Percentiles rank a stretch among this genome's conserved stretches.
Conservation (phyloP, 768 basidiomycete genomes). For the Lentinula detonsa region DNA sequence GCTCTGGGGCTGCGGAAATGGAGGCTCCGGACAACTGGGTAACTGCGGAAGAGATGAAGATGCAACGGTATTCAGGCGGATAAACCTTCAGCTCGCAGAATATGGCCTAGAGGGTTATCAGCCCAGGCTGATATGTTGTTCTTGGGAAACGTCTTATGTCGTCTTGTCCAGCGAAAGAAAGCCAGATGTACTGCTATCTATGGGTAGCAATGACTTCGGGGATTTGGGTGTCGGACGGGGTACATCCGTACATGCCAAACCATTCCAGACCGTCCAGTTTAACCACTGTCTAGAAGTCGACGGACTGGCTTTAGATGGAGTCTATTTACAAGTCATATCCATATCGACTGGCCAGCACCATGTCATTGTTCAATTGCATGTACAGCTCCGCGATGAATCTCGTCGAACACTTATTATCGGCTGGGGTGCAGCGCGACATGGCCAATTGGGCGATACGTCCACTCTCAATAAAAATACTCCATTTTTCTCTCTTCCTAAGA, state of each 20-base stretch:
- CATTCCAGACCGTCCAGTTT: slow-evolving; percentile 37
- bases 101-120: slow-evolving; percentile 34
- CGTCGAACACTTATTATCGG: slow-evolving; percentile 40
- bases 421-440: slow-evolving; percentile 84
- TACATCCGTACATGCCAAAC: slow-evolving; percentile 9
- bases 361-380: slow-evolving; percentile 42
- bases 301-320: slow-evolving; percentile 16
- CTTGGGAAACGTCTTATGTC: slow-evolving; percentile 84
- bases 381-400: slow-evolving; percentile 13
- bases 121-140: slow-evolving; percentile 47
- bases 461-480: slow-evolving; percentile 16
- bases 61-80: slow-evolving; percentile 36
- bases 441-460: slow-evolving; percentile 59
- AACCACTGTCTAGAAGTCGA: slow-evolving; percentile 25
- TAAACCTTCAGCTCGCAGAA: slow-evolving; percentile 33
- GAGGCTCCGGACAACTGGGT: slow-evolving; percentile 68
- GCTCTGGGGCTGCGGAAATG: slow-evolving; percentile 76
- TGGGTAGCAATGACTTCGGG: slow-evolving; percentile 85
- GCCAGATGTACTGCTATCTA: slow-evolving; percentile 58
- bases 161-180: slow-evolving; percentile 40
- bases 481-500: slow-evolving; percentile 25
- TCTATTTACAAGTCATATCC: slow-evolving; percentile 27
- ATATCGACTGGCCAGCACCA: slow-evolving; percentile 71
- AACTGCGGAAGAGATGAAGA: slow-evolving; percentile 14
- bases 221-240: slow-evolving; percentile 56